Base-by-base conservation (phyloP, 2,329 filamentous ascomycete species). In the Cytospora schulzeri region DNA sequence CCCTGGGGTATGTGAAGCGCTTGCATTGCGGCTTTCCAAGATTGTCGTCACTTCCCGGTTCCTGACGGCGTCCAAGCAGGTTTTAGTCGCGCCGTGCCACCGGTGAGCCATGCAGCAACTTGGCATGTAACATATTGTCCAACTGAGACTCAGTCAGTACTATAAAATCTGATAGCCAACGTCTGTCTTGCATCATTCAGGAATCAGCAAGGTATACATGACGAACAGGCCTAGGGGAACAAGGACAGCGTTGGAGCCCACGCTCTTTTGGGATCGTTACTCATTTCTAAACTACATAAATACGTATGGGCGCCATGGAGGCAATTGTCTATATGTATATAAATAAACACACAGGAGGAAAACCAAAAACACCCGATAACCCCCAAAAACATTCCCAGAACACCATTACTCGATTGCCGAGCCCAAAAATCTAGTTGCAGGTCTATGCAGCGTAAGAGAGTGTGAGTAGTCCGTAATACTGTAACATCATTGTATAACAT, bases 261-360 rank as follows among this genome's bases (percentile, higher is more conserved):
- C 14, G 8, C 31, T 28, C 52, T 60, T 41, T 59, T 41, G 51
- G 41, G 56, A 60, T 66, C 64, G 51, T 66, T 33, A 63, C 60
- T 66, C 64, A 55, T 66, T 45, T 58, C 50, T 26, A 56, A 58
- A 48, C 57, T 64, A 64, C 58, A 64, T 58, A 52, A n/a, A 26
- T 48, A 19, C 45, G 50, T 55, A 60, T 51, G 33, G 52, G 59
- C 56, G 65, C 65, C 65, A 60, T 67, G 65, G 60, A 51, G 63
- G 63, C 63, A 62, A 57, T 57, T 48, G 51, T 67, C 59, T 67
- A 56, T 65, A 65, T 63, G 52, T 62, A 57, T 26, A 57, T 56
- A 26, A 48, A 35, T 22, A 62, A 56, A 22, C 31, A 35, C 24
- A 26, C 19, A 53, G 33, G 12, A 24, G 33, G 24, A 45, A 33